A percentile compares a stretch with the other conserved stretches of the same genome.
phyloP scores from a whole-genome alignment of 441 rosid species.

The Syzygium malaccense region DNA sequence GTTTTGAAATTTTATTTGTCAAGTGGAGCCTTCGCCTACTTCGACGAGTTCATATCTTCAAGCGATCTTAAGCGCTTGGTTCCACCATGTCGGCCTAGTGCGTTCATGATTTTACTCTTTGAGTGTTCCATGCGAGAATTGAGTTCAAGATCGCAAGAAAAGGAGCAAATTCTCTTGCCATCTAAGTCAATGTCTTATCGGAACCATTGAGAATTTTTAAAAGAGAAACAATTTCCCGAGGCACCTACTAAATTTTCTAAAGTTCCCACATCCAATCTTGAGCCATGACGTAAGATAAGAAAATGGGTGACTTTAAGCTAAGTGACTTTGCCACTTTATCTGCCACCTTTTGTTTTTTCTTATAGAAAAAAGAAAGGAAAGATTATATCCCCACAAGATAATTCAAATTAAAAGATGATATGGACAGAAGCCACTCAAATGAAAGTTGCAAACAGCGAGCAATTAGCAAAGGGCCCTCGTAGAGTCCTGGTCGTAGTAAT shows the following conservation, averaged over 20 bases:
- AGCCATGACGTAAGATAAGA: background rate
- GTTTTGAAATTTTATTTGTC: background rate
- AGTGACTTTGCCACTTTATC: background rate
- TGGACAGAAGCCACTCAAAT: background rate
- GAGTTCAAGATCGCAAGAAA: background rate
- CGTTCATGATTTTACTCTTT: background rate
- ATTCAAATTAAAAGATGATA: background rate
- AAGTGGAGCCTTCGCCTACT: background rate
- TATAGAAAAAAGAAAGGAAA: background rate
- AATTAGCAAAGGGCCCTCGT: background rate
- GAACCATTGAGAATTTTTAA: background rate
- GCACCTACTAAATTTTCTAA: background rate
- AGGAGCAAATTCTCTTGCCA: background rate
- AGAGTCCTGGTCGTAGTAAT: background rate
- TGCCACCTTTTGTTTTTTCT: background rate
- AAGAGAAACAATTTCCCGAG: background rate
- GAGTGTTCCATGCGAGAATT: background rate
- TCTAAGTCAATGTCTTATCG: background rate
- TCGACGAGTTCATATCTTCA: accelerated
- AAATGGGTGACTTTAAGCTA: background rate
- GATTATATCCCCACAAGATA: background rate
- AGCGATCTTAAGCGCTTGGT: background rate
- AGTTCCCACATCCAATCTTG: background rate
- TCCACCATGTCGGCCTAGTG: accelerated
- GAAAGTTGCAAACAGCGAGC: background rate